Conservation (phyloP, 2,329 filamentous ascomycete genomes). For the Exophiala dermatitidis region DNA sequence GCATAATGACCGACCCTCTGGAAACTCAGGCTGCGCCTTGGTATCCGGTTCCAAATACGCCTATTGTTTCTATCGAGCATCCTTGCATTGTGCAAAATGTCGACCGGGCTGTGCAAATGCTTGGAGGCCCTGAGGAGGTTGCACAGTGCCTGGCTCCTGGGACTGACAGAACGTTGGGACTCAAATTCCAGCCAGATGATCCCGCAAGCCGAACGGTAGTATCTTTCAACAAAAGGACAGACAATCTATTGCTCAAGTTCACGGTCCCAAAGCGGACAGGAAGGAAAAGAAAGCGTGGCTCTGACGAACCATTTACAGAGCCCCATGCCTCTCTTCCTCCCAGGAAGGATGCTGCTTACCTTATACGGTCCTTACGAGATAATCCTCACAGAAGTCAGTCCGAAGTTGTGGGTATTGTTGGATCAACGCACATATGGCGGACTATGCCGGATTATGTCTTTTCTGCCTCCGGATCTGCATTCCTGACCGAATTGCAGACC, state of each 20-base stretch:
- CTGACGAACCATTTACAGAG: constrained; percentile 56
- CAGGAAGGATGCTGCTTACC: constrained; percentile 46
- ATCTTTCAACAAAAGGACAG: constrained; percentile 67
- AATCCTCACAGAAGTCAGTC: constrained; percentile 61
- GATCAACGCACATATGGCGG: constrained; percentile 79
- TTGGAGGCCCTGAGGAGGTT: constrained; percentile 51
- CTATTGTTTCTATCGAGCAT: constrained; percentile 58
- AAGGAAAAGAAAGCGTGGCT: constrained; percentile 75
- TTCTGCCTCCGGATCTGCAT: constrained; percentile 59
- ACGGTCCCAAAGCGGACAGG: constrained; percentile 82
- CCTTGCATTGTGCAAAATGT: constrained; percentile 59
- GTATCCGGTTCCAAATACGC: constrained; percentile 46
- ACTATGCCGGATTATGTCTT: constrained; percentile 78
- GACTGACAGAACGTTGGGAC: constrained; percentile 48
- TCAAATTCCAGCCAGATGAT: constrained; percentile 76
- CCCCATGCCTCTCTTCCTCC: constrained; percentile 36
- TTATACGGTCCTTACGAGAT: constrained; percentile 62
- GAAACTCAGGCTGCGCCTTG: constrained; percentile 36
- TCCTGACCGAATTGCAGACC: constrained; percentile 64
- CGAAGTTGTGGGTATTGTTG: constrained; percentile 64
- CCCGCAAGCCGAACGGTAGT: constrained; percentile 69
- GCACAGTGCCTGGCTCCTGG: constrained; percentile 45
- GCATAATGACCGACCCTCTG: constrained; percentile 1
- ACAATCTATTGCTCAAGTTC: constrained; percentile 80
- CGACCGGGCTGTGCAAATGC: constrained; percentile 56